Evolutionary conservation across 2,329 filamentous ascomycete genomes (phyloP).

Genomic region (Aspergillus arachidicola): DNA sequence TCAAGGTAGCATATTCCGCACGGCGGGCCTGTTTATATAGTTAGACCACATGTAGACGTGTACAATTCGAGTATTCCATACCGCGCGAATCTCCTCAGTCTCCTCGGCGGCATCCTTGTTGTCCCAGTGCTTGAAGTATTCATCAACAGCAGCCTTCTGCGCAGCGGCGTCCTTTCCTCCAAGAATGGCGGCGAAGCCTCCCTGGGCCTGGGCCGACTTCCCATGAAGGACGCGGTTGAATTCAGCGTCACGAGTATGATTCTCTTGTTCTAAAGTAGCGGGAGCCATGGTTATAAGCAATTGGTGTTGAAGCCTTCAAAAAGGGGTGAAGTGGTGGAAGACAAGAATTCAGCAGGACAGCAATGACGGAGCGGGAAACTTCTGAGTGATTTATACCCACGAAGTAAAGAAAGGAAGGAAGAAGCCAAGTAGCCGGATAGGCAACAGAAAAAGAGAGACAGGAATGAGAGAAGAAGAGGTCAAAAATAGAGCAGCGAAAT

Average conservation of each 20-base stretch:
- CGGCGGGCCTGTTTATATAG: slow-evolving; percentile 63
- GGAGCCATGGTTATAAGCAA: slow-evolving; percentile 52
- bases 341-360: not conserved
- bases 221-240: slow-evolving; percentile 91
- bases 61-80: slow-evolving; percentile 42
- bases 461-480: slow-evolving; percentile 8
- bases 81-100: slow-evolving; percentile 79
- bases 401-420: not conserved
- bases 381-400: not conserved
- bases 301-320: slow-evolving; percentile 14
- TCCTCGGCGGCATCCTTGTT: slow-evolving; percentile 77
- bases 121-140: slow-evolving; percentile 98
- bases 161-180: slow-evolving; percentile 75
- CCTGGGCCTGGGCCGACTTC: slow-evolving; percentile 67
- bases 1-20: slow-evolving; percentile 89
- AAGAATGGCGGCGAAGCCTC: slow-evolving; percentile 81
- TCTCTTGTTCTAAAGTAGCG: slow-evolving; percentile 72
- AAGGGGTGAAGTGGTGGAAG: slow-evolving; percentile 18
- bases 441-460: slow-evolving; percentile 9
- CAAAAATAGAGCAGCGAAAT: slow-evolving; percentile 3
- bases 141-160: slow-evolving; percentile 79
- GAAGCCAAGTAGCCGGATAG: not conserved
- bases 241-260: slow-evolving; percentile 81
- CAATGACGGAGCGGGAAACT: not conserved
- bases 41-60: not conserved